A percentile compares a stretch with the other conserved stretches of the same genome.
phyloP scores from a whole-genome alignment of 805 yeast species.

The Myxozyma udenii region DNA sequence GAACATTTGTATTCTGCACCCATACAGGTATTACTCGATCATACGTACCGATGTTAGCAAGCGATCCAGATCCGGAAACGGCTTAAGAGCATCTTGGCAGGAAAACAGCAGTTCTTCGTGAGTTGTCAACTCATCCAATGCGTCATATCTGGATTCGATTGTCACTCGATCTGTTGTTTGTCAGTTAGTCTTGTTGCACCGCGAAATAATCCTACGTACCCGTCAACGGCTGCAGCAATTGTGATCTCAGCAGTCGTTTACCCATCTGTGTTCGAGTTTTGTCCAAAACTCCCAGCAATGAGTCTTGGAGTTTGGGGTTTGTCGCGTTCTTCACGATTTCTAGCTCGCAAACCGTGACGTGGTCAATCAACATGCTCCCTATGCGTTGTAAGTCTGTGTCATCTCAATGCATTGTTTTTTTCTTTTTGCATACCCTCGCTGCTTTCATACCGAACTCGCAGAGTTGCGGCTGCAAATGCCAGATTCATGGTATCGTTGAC shows the following conservation, averaged over 20 bases:
- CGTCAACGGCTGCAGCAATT: constrained; percentile 50
- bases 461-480: constrained; percentile 33
- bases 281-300: constrained; percentile 43
- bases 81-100: constrained; percentile 33
- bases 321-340: constrained; percentile 42
- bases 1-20: neutral
- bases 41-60: constrained; percentile 38
- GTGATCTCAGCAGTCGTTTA: constrained; percentile 42
- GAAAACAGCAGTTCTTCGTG: constrained; percentile 28
- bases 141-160: constrained; percentile 40
- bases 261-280: constrained; percentile 50
- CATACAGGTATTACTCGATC: neutral
- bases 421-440: constrained; percentile 17
- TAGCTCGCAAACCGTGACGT: constrained; percentile 41
- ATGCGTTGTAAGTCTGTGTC: constrained; percentile 33
- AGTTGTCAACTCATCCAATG: constrained; percentile 41
- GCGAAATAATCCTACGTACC: constrained; percentile 2
- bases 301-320: constrained; percentile 35
- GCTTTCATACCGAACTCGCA: constrained; percentile 19
- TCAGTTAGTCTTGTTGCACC: neutral
- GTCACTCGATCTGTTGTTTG: constrained; percentile 34
- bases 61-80: constrained; percentile 44
- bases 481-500: constrained; percentile 19
- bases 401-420: neutral
- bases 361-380: constrained; percentile 46